Evolutionary conservation across 2,329 filamentous ascomycete genomes (phyloP).

Genomic region (Fusarium xyrophilum): DNA sequence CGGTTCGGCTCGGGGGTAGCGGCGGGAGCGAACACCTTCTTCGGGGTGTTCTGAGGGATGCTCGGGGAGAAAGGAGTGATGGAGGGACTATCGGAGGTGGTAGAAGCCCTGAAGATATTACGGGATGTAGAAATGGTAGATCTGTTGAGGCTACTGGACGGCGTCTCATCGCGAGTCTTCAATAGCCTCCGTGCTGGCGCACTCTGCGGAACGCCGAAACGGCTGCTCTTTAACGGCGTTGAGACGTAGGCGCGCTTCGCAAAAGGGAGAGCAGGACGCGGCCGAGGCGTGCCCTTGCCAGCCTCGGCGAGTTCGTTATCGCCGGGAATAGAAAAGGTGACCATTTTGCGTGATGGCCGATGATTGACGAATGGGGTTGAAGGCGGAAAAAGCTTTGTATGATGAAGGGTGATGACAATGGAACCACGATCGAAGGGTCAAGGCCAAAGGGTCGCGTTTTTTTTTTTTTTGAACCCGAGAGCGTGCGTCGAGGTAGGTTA

Average conservation of each 20-base stretch:
- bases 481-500: slow-evolving; percentile 4
- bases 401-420: slow-evolving; percentile 19
- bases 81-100: slow-evolving; percentile 46
- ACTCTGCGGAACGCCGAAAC: slow-evolving; percentile 49
- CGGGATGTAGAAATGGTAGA: slow-evolving; percentile 48
- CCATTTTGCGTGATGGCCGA: slow-evolving; percentile 42
- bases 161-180: slow-evolving; percentile 46
- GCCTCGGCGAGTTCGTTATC: slow-evolving; percentile 45
- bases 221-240: slow-evolving; percentile 48
- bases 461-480: slow-evolving; percentile 16
- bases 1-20: slow-evolving; percentile 54
- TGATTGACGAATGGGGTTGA: slow-evolving; percentile 1
- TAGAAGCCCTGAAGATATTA: slow-evolving; percentile 54
- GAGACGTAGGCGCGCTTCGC: slow-evolving; percentile 52
- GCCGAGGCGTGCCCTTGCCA: slow-evolving; percentile 47
- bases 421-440: slow-evolving; percentile 22
- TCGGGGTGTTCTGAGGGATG: slow-evolving; percentile 54
- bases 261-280: slow-evolving; percentile 53
- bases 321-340: slow-evolving; percentile 50
- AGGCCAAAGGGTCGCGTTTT: slow-evolving; percentile 26
- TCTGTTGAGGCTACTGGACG: slow-evolving; percentile 47
- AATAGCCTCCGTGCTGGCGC: slow-evolving; percentile 49
- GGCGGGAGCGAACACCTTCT: slow-evolving; percentile 56
- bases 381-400: slow-evolving; percentile 5
- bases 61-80: slow-evolving; percentile 54